These are phyloP conservation scores for Phytophthora hybrid DNA, from an alignment of 352 stramenopile genomes.

Conservation along the genomic window DNA sequence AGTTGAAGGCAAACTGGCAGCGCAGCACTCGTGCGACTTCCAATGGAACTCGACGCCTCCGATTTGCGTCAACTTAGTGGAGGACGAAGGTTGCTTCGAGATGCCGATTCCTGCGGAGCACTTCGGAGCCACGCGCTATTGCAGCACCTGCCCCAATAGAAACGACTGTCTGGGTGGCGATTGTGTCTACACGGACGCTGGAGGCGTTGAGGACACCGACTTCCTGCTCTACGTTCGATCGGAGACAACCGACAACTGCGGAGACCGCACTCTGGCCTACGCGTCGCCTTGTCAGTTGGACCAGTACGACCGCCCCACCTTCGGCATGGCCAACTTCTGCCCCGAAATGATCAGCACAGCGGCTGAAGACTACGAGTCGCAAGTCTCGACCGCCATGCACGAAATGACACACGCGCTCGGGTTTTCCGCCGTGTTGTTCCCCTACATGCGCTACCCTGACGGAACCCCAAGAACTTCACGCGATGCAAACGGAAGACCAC, in stretches of 20 bases:
- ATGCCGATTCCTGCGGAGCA: slow-evolving; percentile 73
- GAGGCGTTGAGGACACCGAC: slow-evolving; percentile 60
- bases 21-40: slow-evolving; percentile 61
- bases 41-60: slow-evolving; percentile 59
- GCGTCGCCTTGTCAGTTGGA: slow-evolving; percentile 85
- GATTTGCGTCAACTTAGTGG: slow-evolving; percentile 59
- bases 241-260: slow-evolving; percentile 57
- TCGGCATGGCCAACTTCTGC: slow-evolving; percentile 89
- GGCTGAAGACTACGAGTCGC: slow-evolving; percentile 64
- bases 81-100: slow-evolving; percentile 69
- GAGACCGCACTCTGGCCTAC: slow-evolving; percentile 67
- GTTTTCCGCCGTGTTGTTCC: slow-evolving; percentile 81
- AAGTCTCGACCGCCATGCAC: slow-evolving; percentile 80
- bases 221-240: slow-evolving; percentile 82
- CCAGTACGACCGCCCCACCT: slow-evolving; percentile 84
- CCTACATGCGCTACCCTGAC: slow-evolving; percentile 74
- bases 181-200: slow-evolving; percentile 45
- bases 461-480: slow-evolving; percentile 73
- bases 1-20: slow-evolving; percentile 70
- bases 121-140: slow-evolving; percentile 61
- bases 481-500: slow-evolving; percentile 50
- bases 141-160: slow-evolving; percentile 48
- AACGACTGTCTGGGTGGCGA: slow-evolving; percentile 47
- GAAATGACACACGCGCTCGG: slow-evolving; percentile 84
- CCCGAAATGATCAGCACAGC: slow-evolving; percentile 63